Percentiles rank a stretch among this genome's conserved stretches.
Conservation (phyloP, 805 yeast species). For the Lipomyces orientalis region DNA sequence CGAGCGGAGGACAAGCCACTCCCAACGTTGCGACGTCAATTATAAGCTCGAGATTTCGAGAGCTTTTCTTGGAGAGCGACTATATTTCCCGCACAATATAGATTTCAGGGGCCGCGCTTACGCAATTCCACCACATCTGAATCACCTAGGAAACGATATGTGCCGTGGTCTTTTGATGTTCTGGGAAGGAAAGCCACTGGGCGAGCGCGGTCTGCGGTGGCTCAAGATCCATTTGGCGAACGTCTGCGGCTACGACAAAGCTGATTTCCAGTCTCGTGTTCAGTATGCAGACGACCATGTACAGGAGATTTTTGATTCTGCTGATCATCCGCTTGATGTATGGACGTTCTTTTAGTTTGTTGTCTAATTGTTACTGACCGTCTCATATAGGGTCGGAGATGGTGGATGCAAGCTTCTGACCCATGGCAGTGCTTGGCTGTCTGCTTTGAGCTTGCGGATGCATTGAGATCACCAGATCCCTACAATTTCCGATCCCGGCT, state of each 20-base stretch:
- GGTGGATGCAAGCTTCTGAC: slow-evolving; percentile 66
- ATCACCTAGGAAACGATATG: slow-evolving; percentile 66
- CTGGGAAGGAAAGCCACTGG: slow-evolving; percentile 64
- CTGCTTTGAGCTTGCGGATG: slow-evolving; percentile 59
- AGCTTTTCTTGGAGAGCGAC: slow-evolving; percentile 72
- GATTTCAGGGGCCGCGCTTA: slow-evolving; percentile 72
- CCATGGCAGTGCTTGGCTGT: slow-evolving; percentile 69
- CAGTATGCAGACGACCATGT: slow-evolving; percentile 56
- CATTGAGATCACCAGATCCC: slow-evolving; percentile 57
- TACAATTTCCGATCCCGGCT: slow-evolving; percentile 55
- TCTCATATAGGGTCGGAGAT: slow-evolving; percentile 45
- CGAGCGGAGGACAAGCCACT: slow-evolving; percentile 70
- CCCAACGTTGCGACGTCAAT: slow-evolving; percentile 91
- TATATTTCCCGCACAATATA: slow-evolving; percentile 67
- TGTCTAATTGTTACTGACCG: neutral
- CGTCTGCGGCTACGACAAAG: slow-evolving; percentile 62
- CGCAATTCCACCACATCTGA: slow-evolving; percentile 66
- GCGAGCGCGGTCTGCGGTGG: slow-evolving; percentile 61
- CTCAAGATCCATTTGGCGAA: slow-evolving; percentile 67
- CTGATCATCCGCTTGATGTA: slow-evolving; percentile 53
- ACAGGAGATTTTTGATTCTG: slow-evolving; percentile 53
- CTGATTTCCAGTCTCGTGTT: slow-evolving; percentile 58
- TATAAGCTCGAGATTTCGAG: slow-evolving; percentile 95
- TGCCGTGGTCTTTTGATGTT: slow-evolving; percentile 62
- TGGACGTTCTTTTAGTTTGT: neutral